Evolutionary conservation across 768 basidiomycete genomes (phyloP).

Genomic region (Leccinum longicurvipes): DNA sequence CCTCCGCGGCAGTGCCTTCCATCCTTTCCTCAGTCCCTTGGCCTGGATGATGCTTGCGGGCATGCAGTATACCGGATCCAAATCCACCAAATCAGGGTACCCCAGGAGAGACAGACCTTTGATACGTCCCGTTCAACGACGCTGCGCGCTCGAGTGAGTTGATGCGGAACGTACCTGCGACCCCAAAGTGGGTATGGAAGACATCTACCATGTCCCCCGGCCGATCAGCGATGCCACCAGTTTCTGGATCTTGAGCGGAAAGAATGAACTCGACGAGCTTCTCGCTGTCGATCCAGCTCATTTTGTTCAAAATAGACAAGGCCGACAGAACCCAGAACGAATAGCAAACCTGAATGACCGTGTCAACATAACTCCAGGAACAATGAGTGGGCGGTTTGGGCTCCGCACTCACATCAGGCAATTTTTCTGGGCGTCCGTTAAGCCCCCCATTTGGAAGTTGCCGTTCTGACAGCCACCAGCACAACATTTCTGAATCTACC

Average conservation of each 20-base stretch:
- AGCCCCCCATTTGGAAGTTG: constrained; percentile 92
- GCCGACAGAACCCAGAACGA: constrained; percentile 95
- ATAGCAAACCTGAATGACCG: constrained; percentile 64
- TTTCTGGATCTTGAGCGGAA: constrained; percentile 84
- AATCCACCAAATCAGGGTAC: constrained; percentile 75
- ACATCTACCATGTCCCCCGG: constrained; percentile 94
- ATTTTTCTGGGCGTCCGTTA: constrained; percentile 96
- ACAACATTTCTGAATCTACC: constrained; percentile 75
- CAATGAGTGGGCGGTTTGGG: not conserved
- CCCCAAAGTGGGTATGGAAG: constrained; percentile 93
- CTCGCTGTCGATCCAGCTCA: constrained; percentile 84
- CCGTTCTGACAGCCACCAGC: constrained; percentile 92
- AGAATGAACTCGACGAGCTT: constrained; percentile 82
- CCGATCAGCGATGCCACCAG: constrained; percentile 91
- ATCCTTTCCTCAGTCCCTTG: constrained; percentile 61
- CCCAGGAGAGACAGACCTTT: constrained; percentile 81
- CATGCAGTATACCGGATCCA: constrained; percentile 98
- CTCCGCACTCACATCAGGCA: constrained; percentile 80
- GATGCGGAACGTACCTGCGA: constrained; percentile 57
- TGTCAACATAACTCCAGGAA: not conserved
- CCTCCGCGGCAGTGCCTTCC: constrained; percentile 31
- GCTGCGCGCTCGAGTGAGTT: not conserved
- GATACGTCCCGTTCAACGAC: not conserved
- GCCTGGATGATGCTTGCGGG: constrained; percentile 70
- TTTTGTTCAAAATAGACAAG: constrained; percentile 76